Evolutionary conservation across 1,139 yeast genomes (phyloP).

Genomic region (Blastobotrys buckinghamii): DNA sequence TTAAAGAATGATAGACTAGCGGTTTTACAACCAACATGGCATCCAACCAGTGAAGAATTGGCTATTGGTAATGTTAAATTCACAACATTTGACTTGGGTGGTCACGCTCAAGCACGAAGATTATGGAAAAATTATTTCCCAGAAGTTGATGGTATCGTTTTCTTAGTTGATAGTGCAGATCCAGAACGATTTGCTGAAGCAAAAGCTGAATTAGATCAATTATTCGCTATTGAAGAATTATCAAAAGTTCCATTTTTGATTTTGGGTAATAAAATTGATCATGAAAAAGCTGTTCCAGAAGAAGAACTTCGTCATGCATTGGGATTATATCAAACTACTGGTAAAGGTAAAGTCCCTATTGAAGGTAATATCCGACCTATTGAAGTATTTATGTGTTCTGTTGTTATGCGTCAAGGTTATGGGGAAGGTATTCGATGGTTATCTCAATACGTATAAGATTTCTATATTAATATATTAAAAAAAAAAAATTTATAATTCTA

Average conservation of each 20-base stretch:
- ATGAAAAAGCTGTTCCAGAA: conserved; percentile 90
- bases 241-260: conserved; percentile 84
- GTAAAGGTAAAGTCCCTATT: conserved; percentile 68
- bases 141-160: conserved; percentile 95
- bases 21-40: conserved; percentile 94
- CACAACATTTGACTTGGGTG: conserved; percentile 98
- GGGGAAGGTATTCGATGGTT: conserved; percentile 97
- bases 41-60: conserved; percentile 95
- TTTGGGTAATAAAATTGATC: conserved; percentile 94
- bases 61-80: conserved; percentile 95
- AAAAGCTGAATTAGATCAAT: conserved; percentile 87
- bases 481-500: background rate
- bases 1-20: conserved; percentile 96
- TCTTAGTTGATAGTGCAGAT: conserved; percentile 95
- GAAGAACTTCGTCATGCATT: conserved; percentile 88
- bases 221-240: conserved; percentile 88
- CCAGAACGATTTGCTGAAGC: conserved; percentile 93
- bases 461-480: conserved; percentile 1
- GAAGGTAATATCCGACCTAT: conserved; percentile 82
- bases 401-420: conserved; percentile 94
- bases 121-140: conserved; percentile 99
- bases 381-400: conserved; percentile 96
- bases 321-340: conserved; percentile 84
- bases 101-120: conserved; percentile 97
- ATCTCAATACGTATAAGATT: conserved; percentile 72